Base-by-base conservation (phyloP, 148 eudicot species). In the Cornus suecica region DNA sequence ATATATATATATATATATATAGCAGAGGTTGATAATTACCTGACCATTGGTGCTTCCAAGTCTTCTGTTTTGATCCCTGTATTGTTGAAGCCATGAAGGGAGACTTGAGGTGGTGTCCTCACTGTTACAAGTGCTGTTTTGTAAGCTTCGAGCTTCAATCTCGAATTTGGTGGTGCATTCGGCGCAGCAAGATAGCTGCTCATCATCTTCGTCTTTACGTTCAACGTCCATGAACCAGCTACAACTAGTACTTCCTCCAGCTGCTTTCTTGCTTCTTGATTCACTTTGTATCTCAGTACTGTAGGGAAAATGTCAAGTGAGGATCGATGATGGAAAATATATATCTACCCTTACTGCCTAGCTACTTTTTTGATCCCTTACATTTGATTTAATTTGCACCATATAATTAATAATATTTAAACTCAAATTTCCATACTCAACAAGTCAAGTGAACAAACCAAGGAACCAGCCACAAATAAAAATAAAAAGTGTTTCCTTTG, bases 71-170 rank as follows among this genome's bases (percentile, higher is more conserved):
- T 89, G 90, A 77, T 89, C 88, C 76, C 82, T 90, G 75, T 80
- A 82, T 60, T 85, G 80, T 84, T 85, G 85, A 42, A 94, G 94
- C 97, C 98, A 94, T 80, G 89, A 83, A 82, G 98, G 98, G 24
- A 94, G 87, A 80, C 82, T 87, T 71, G 94, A 80, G 70, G 85
- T 78, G 48, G 88, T 80, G 70, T 86, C 75, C 37, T 86, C 87
- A 69, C 81, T 88, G 42, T 79, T 84, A 23, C 77, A 76, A 42
- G 71, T 75, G 54, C 84, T 77, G 41, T 72, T 65, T 73, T 68
- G 81, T 29, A 80, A 74, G 73, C 74, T 82, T 66, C 71, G 66
- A 5, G 30, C 74, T 75, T 83, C 84, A 18, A 56, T 75, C 54
- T 78, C 74, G 8, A 79, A 82, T 54, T 79, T 77, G 18, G 64